Evolutionary conservation across 2,329 filamentous ascomycete genomes (phyloP), one percentile per base, ranked within the genome.

Genomic region (Kalaharituber pfeilii): DNA sequence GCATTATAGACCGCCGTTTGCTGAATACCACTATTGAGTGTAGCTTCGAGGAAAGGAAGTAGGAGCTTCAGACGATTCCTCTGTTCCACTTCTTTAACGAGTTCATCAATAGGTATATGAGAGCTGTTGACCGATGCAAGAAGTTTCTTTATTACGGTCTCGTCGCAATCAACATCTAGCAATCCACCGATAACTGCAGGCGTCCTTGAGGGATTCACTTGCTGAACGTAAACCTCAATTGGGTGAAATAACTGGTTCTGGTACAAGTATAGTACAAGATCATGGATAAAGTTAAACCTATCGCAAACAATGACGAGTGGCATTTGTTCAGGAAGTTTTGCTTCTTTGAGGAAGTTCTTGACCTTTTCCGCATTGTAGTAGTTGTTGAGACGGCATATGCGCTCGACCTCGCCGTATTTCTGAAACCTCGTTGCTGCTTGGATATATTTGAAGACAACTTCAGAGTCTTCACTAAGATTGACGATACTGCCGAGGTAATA

Each of bases 211-310:
- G 91, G 88, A 71, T 98, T 98, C 63, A 98, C 88, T 45, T 86
- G 83, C 73, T 98, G 91, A 26, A 98, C 91, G 64, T 98, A 98
- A 8, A 93, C 82, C 72, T 98, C 91, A 61, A 98, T 98, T 1
- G 91, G 94, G 72, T 94, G 87, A 77, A 95, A 98, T 67, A 96
- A 89, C 70, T 98, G 89, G 71, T 94, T 94, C 75, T 96, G 91
- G 74, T 98, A 98, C 7, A 98, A 79, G 71, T 91, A 95, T 22
- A 98, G 77, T 45, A 98, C 86, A 66, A 98, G 71, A 66, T 98
- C 91, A 66, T 98, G 91, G 42, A 96, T 86, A 66, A 98, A 94
- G 73, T 96, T 94, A 77, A 93, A 95, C n/a, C 89, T 86, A 67
- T 98, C 91, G 71, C 93, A 98, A 56, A 98, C 87, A 63, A 96